Conservation (phyloP, 2,329 filamentous ascomycete genomes). For the Fusarium pseudocircinatum region DNA sequence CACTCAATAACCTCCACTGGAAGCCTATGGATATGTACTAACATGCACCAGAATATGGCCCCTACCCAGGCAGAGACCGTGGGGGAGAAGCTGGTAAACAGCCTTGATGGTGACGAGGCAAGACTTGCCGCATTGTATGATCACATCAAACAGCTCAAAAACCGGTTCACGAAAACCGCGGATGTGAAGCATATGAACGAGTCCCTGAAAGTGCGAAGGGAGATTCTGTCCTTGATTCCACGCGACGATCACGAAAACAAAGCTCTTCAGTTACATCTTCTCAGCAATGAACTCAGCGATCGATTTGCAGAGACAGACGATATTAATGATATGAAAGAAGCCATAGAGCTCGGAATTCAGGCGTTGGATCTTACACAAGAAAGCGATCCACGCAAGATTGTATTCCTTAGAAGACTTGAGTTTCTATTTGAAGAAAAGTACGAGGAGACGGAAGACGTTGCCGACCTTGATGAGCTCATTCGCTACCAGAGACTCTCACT, state of each 20-base stretch:
- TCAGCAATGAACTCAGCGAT: background rate
- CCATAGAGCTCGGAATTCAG: background rate
- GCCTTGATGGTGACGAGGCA: too few relatives aligned
- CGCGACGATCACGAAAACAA: fast-evolving
- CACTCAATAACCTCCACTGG: too few relatives aligned
- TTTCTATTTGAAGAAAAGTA: background rate
- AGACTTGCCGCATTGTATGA: background rate
- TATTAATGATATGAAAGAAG: background rate
- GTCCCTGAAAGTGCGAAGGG: background rate
- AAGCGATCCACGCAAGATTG: background rate
- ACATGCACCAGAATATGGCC: too few relatives aligned
- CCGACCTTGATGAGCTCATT: background rate
- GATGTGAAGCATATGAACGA: background rate
- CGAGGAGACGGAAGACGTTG: background rate
- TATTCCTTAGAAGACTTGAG: background rate
- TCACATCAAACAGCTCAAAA: background rate
- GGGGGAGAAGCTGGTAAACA: too few relatives aligned
- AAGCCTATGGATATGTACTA: too few relatives aligned
- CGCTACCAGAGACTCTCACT: background rate
- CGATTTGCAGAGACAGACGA: background rate
- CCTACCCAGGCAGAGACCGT: too few relatives aligned
- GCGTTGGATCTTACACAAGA: background rate
- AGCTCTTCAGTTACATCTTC: background rate
- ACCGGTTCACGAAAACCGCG: fast-evolving
- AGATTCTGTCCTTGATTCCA: background rate